Base-by-base conservation (phyloP, 2,329 filamentous ascomycete species). In the Dactylellina sp. region DNA sequence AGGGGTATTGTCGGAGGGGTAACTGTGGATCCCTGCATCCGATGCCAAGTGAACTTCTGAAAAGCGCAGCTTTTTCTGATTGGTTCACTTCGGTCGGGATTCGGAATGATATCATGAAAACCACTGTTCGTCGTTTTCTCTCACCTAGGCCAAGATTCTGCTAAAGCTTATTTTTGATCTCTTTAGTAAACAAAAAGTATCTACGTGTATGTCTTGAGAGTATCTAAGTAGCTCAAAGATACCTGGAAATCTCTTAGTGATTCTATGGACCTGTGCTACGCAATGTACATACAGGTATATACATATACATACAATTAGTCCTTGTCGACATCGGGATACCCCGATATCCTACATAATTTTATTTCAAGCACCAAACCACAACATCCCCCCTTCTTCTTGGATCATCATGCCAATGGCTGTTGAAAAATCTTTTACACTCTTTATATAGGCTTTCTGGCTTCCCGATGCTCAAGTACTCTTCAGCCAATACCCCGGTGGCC, bases 361-460 rank as follows among this genome's bases (percentile, higher is more conserved):
- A 62, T 24, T 46, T 53, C 55, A 76, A 50, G 35, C 76, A 77
- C 74, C 62, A 77, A 50, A 77, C 68, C 2, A 77, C 68, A 14
- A 77, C 76, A 61, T 77, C 76, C 6, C 76, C 77, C 35, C 63
- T 72, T 52, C 78, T 71, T 50, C 78, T 76, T 22, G 37, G 60
- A 55, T 79, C 78, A 35, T 79, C 78, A 44, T 79, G 77, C n/a
- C 64, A 53, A 71, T 79, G 77, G 3, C 59, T 78, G 68, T 79
- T 79, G 28, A 78, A 79, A 16, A 76, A 77, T 25, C 78, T 72
- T 57, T 66, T 64, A 55, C 78, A 79, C 39, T 76, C 74, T 16
- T 37, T 24, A 37, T 75, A 71, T 44, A 49, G 35, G 1, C 24
- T 44, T 1, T 65, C 42, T 14, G 49, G 59, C 16, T 42, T 44